Conservation (phyloP, 2,329 filamentous ascomycete species). For the Cyphellophora europaea region DNA sequence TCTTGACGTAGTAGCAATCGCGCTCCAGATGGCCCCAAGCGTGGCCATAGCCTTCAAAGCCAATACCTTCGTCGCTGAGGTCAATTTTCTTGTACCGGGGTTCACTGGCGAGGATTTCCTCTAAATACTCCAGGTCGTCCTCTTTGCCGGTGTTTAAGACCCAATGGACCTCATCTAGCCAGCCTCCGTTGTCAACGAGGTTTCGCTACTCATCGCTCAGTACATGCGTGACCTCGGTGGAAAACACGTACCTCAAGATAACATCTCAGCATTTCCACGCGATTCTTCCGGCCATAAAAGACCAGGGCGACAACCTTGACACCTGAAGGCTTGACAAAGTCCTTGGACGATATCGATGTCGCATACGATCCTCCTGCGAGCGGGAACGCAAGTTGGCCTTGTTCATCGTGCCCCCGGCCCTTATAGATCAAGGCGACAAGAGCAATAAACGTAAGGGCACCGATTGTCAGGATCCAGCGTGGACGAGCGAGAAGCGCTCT, state of each 20-base stretch:
- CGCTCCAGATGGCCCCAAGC: conserved; percentile 19
- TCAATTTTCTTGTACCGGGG: conserved; percentile 29
- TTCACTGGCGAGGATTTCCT: conserved; percentile 28
- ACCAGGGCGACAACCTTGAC: conserved; percentile 34
- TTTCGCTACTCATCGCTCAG: conserved; percentile 32
- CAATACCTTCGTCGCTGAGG: conserved; percentile 25
- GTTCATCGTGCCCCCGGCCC: conserved; percentile 4
- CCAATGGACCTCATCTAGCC: conserved; percentile 38
- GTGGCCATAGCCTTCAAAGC: conserved; percentile 24
- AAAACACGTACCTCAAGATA: conserved; percentile 29
- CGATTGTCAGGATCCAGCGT: no score
- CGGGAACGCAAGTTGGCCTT: conserved; percentile 6
- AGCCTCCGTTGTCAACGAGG: conserved; percentile 34
- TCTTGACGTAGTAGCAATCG: conserved; percentile 33
- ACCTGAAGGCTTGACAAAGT: conserved; percentile 8
- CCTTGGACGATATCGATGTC: conserved; percentile 1
- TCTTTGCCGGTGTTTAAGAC: conserved; percentile 32
- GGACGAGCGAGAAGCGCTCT: not conserved
- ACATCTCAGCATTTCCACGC: conserved; percentile 39
- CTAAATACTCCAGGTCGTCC: conserved; percentile 31
- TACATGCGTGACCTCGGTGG: no score
- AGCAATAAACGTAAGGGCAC: no score
- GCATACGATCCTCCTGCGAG: not conserved
- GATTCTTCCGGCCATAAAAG: conserved; percentile 36
- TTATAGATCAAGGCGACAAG: no score